Evolutionary conservation across 2,329 filamentous ascomycete genomes (phyloP).

Genomic region (Davidsoniella eucalypti): DNA sequence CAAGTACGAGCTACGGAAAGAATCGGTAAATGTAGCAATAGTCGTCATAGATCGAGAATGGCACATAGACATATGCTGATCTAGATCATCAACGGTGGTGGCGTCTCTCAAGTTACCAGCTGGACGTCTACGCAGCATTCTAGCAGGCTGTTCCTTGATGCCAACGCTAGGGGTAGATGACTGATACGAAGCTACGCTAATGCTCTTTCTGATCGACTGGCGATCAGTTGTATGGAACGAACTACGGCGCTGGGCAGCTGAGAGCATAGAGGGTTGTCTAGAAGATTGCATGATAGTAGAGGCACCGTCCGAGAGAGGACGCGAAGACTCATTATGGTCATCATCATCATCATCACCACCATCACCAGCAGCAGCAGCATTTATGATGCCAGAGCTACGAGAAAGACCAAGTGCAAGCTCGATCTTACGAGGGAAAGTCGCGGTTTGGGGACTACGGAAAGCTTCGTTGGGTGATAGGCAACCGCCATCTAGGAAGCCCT

Average conservation of each 20-base stretch:
- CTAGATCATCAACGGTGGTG: slow-evolving; percentile 46
- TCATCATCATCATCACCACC: neutral
- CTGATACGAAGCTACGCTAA: slow-evolving; percentile 1
- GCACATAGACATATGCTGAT: slow-evolving; percentile 18
- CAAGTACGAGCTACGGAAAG: slow-evolving; percentile 36
- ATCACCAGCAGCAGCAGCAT: neutral
- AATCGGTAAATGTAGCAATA: slow-evolving; percentile 43
- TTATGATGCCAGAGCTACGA: neutral
- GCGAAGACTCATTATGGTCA: neutral
- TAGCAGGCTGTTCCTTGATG: slow-evolving; percentile 33
- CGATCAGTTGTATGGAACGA: slow-evolving; percentile 43
- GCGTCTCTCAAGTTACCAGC: slow-evolving; percentile 60
- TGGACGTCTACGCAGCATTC: slow-evolving; percentile 52
- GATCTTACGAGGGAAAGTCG: slow-evolving; percentile 5
- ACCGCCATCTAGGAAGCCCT: slow-evolving; percentile 13
- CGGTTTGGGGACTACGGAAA: slow-evolving; percentile 9
- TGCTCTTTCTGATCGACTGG: slow-evolving; percentile 33
- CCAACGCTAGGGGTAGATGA: slow-evolving; percentile 14
- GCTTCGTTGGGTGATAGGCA: slow-evolving; percentile 11
- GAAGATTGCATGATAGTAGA: slow-evolving; percentile 8
- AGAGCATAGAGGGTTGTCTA: neutral
- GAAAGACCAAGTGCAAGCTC: neutral
- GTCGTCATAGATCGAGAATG: slow-evolving; percentile 36
- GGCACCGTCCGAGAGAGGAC: slow-evolving; percentile 3
- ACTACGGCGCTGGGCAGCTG: slow-evolving; percentile 34